Evolutionary conservation across 2,329 filamentous ascomycete species (phyloP).

Genomic region (Penicillium oxalicum): DNA sequence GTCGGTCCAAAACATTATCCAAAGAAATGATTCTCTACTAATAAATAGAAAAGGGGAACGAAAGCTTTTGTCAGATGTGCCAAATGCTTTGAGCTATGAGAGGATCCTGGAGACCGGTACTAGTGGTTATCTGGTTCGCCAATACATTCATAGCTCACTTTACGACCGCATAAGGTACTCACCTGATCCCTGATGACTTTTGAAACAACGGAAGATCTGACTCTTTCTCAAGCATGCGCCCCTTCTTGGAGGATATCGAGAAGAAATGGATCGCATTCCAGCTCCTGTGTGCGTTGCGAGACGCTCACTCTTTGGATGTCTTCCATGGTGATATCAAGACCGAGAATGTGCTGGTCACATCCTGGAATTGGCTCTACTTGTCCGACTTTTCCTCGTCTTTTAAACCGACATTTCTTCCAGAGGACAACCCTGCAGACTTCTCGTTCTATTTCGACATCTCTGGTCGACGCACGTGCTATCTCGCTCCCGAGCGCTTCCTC

Average conservation of each 20-base stretch:
- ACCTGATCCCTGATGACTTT: too few relatives aligned
- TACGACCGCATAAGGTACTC: constrained; percentile 76
- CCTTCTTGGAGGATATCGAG: constrained; percentile 94
- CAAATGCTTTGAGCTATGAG: constrained; percentile 87
- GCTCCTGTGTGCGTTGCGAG: constrained; percentile 81
- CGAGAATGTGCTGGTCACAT: constrained; percentile 92
- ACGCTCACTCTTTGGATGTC: constrained; percentile 81
- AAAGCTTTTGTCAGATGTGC: constrained; percentile 70
- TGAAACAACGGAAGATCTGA: constrained; percentile 17
- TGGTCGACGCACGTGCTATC: constrained; percentile 83
- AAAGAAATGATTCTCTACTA: constrained; percentile 11
- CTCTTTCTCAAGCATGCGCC: constrained; percentile 64
- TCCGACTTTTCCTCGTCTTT: constrained; percentile 96
- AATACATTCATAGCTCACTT: constrained; percentile 92
- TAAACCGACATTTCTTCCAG: constrained; percentile 87
- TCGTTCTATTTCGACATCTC: constrained; percentile 97
- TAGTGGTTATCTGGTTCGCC: constrained; percentile 86
- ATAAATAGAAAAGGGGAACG: constrained; percentile 59
- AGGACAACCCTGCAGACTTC: constrained; percentile 95
- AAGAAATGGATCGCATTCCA: constrained; percentile 99
- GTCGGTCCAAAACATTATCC: constrained; percentile 46
- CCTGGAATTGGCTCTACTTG: constrained; percentile 98
- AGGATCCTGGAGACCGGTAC: constrained; percentile 85
- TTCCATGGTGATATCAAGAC: constrained; percentile 99
- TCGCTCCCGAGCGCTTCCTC: constrained; percentile 89